Evolutionary conservation across 2,329 filamentous ascomycete species (phyloP).

Genomic region (Claviceps sp.): DNA sequence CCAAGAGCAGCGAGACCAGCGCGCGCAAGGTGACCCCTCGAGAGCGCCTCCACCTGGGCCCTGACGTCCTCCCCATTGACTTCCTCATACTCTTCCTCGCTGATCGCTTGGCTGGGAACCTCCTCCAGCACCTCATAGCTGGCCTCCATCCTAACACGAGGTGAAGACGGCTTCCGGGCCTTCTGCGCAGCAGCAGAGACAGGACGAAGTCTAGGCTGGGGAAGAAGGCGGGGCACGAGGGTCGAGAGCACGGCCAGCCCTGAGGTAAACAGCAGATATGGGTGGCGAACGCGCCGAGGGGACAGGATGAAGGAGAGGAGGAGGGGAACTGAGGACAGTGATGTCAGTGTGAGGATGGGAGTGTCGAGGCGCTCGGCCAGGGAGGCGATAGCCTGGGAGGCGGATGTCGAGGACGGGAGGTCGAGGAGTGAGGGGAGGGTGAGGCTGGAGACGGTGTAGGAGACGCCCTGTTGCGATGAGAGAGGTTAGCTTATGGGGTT

Average conservation of each 20-base stretch:
- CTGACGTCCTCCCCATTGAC: slow-evolving; percentile 52
- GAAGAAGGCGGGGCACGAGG: slow-evolving; percentile 35
- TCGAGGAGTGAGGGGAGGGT: slow-evolving; percentile 69
- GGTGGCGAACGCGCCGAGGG: slow-evolving; percentile 62
- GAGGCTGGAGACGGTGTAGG: slow-evolving; percentile 67
- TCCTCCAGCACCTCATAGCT: slow-evolving; percentile 58
- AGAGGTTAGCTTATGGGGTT: slow-evolving; percentile 5
- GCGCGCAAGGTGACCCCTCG: slow-evolving; percentile 39
- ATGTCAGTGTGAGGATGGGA: slow-evolving; percentile 54
- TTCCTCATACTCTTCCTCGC: slow-evolving; percentile 37
- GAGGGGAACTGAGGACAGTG: slow-evolving; percentile 57
- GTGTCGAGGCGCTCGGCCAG: slow-evolving; percentile 49
- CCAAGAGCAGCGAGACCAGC: slow-evolving; percentile 40
- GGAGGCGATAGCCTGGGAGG: slow-evolving; percentile 56
- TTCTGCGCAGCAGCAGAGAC: slow-evolving; percentile 13
- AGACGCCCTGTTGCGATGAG: slow-evolving; percentile 53
- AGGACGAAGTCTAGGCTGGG: slow-evolving; percentile 18
- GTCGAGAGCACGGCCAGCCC: slow-evolving; percentile 52
- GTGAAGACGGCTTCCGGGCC: slow-evolving; percentile 16
- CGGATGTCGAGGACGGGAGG: slow-evolving; percentile 62
- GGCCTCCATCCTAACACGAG: slow-evolving; percentile 44
- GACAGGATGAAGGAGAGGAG: slow-evolving; percentile 68
- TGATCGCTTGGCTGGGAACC: slow-evolving; percentile 33
- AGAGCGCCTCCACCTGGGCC: slow-evolving; percentile 40
- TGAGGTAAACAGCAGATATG: slow-evolving; percentile 79